Evolutionary conservation across 2,329 filamentous ascomycete species (phyloP), one percentile per base, ranked within the genome.

Genomic region (Diaporthe amygdali): DNA sequence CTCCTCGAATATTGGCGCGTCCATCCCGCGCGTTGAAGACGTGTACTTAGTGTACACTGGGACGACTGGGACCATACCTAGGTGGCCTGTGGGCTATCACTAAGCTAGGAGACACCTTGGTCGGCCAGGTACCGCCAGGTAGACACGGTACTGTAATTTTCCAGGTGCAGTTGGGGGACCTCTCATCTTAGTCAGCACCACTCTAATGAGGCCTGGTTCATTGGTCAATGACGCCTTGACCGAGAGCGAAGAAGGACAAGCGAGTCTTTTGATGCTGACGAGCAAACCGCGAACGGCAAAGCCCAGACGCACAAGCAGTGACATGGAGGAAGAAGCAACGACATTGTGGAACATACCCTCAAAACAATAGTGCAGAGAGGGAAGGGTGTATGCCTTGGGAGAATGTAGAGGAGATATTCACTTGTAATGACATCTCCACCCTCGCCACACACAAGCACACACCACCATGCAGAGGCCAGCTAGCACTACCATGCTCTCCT

Each of bases 21-120:
- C 46, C 44, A 49, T 68, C 69, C 59, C 59, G 59, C 56, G 68
- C 68, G 71, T 72, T 59, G 59, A 41, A 67, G 59, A 70, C 71
- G 71, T 69, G 71, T 72, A 63, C 55, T 52, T 68, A 5, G 25
- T 34, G 39, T n/a, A 30, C n/a, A 15, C 41, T 27, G 41, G 5
- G 20, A 27, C 30, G 10, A 44, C 30, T 10, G n/a, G n/a, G n/a
- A n/a, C n/a, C n/a, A n/a, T n/a, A n/a, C n/a, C n/a, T n/a, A n/a
- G n/a, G n/a, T n/a, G n/a, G n/a, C n/a, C 22, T 9, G 27, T 10
- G 10, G 44, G 39, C 59, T 37, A 27, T 25, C 59, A 12, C 17
- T 12, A 27, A 6, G n/a, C 41, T 49, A 27, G 30, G 41, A 47
- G 27, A 47, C 25, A n/a, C 56, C 56, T 47, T 34, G 56, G 27